A percentile compares a stretch with the other conserved stretches of the same genome.
Conservation (phyloP, 805 yeast species). For the Candida germanica region DNA sequence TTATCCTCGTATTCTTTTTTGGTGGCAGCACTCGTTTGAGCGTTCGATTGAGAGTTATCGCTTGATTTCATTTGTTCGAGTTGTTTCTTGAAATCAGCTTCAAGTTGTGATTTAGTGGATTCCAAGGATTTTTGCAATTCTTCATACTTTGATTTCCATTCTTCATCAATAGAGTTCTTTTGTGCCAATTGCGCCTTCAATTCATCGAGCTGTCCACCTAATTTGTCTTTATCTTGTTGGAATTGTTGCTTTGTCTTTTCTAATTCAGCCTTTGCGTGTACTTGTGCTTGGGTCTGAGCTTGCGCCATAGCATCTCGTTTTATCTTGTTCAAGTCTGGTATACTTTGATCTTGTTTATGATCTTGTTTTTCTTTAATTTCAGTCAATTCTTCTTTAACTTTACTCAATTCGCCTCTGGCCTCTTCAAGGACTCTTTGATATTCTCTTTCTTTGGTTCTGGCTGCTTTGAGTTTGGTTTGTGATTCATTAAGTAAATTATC, state of each 20-base stretch:
- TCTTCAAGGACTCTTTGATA: conserved; percentile 18
- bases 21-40: conserved; percentile 3
- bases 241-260: conserved; percentile 13
- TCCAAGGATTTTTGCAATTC: conserved; percentile 16
- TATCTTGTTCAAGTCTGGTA: conserved; percentile 2
- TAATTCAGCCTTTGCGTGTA: conserved; percentile 9
- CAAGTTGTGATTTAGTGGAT: conserved; percentile 13
- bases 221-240: conserved; percentile 8
- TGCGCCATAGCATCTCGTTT: conserved; percentile 1
- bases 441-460: conserved; percentile 20
- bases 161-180: conserved; percentile 17
- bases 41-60: conserved; percentile 17
- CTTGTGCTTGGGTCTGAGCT: background rate
- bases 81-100: conserved; percentile 19
- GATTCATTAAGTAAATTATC: conserved; percentile 27
- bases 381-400: conserved; percentile 11
- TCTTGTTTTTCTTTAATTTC: conserved; percentile 13
- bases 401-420: conserved; percentile 20
- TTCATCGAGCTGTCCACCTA: conserved; percentile 10
- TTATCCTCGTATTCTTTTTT: conserved; percentile 10
- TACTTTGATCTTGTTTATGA: background rate
- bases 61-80: conserved; percentile 21
- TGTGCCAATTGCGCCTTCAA: conserved; percentile 4
- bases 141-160: conserved; percentile 15
- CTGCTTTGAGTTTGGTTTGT: conserved; percentile 22